Conservation (phyloP, 768 basidiomycete species). For the Lentinula sp. region DNA sequence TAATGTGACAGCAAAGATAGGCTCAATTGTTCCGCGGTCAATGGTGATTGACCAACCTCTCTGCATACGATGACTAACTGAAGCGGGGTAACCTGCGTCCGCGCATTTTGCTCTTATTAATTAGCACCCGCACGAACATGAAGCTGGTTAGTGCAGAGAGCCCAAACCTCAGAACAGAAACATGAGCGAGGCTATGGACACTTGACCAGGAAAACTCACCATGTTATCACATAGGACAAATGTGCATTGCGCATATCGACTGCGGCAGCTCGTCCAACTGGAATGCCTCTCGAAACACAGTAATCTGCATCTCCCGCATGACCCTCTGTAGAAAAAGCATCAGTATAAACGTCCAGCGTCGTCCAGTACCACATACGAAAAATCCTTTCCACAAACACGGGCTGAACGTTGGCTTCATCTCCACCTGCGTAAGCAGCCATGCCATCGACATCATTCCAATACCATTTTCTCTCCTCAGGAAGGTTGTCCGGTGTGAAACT, state of each 20-base stretch:
- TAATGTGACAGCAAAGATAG: background rate
- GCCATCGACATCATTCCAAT: slow-evolving; percentile 80
- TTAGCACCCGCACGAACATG: slow-evolving; percentile 71
- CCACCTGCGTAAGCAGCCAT: slow-evolving; percentile 81
- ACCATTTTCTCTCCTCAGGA: slow-evolving; percentile 78
- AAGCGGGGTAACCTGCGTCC: slow-evolving; percentile 56
- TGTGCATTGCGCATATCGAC: slow-evolving; percentile 93
- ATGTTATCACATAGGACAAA: slow-evolving; percentile 91
- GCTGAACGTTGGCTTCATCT: slow-evolving; percentile 65
- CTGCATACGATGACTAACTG: slow-evolving; percentile 12
- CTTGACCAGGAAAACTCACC: slow-evolving; percentile 42
- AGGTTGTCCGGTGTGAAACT: slow-evolving; percentile 87
- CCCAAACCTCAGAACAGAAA: slow-evolving; percentile 61
- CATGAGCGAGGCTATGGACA: background rate
- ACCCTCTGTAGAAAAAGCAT: slow-evolving; percentile 54
- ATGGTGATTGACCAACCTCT: background rate
- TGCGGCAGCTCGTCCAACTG: slow-evolving; percentile 76
- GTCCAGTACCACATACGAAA: slow-evolving; percentile 54
- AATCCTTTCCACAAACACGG: slow-evolving; percentile 86
- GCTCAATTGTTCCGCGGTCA: background rate
- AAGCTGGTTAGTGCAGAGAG: slow-evolving; percentile 77
- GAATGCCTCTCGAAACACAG: slow-evolving; percentile 63
- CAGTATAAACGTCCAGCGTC: background rate
- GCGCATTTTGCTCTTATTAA: slow-evolving; percentile 44
- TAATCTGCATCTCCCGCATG: slow-evolving; percentile 68